A percentile compares a stretch with the other conserved stretches of the same genome.
Conservation (phyloP, 139 green algal species). For the Pseudopediastrum boryanum region DNA sequence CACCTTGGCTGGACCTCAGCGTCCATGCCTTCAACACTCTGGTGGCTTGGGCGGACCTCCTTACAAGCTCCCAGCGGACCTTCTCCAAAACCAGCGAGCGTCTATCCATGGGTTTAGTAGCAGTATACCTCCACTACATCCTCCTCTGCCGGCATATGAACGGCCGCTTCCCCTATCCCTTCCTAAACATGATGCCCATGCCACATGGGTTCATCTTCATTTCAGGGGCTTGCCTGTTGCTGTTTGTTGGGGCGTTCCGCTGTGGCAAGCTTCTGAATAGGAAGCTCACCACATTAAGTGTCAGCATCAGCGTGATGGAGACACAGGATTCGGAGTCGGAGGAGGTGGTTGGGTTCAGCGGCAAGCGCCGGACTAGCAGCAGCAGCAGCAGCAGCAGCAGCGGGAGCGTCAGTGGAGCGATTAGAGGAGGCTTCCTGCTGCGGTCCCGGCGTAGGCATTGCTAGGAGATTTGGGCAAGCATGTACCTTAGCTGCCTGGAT, state of each 20-base stretch:
- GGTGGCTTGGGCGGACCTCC: slow-evolving; percentile 67
- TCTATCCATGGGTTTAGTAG: slow-evolving; percentile 39
- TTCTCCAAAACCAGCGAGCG: slow-evolving; percentile 46
- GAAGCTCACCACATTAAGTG: slow-evolving; percentile 6
- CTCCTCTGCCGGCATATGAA: slow-evolving; percentile 52
- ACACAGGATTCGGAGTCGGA: not conserved
- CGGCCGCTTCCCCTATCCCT: slow-evolving; percentile 61
- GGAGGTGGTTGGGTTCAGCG: too few species aligned
- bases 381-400: not conserved
- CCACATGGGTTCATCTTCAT: slow-evolving; percentile 39
- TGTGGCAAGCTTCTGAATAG: slow-evolving; percentile 35
- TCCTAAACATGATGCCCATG: slow-evolving; percentile 70
- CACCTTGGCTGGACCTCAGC: slow-evolving; percentile 63
- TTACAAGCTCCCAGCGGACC: slow-evolving; percentile 42
- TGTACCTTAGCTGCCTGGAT: too few species aligned
- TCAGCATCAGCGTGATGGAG: slow-evolving; percentile 24
- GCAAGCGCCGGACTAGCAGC: not conserved
- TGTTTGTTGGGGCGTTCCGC: slow-evolving; percentile 43
- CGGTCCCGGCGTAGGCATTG: too few species aligned
- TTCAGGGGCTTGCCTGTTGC: not conserved
- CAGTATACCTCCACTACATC: slow-evolving; percentile 46
- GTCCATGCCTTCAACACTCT: slow-evolving; percentile 68
- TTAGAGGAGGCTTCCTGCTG: too few species aligned
- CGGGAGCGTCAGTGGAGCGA: too few species aligned
- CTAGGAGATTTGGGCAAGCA: too few species aligned